Evolutionary conservation across 2,329 filamentous ascomycete genomes (phyloP).

Genomic region (Aspergillus piperis): DNA sequence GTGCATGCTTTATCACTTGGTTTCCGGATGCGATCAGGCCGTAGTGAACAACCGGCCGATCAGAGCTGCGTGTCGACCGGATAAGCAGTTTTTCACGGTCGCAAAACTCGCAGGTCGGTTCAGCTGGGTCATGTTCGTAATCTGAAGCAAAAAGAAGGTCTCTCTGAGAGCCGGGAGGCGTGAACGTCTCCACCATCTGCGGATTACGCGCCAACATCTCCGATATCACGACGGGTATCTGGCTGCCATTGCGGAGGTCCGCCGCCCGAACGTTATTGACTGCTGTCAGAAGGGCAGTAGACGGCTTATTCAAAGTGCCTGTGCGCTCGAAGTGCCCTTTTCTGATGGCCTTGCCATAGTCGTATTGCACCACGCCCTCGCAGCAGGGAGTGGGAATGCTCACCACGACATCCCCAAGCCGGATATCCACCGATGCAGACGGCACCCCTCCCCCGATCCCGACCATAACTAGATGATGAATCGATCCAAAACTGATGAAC

Average conservation of each 20-base stretch:
- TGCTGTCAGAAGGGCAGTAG: constrained; percentile 14
- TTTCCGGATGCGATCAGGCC: constrained; percentile 23
- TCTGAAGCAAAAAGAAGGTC: constrained; percentile 5
- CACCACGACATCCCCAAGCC: constrained; percentile 22
- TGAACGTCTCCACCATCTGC: background rate
- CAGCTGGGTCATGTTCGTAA: background rate
- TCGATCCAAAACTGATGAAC: constrained; percentile 2
- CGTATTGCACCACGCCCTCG: constrained; percentile 24
- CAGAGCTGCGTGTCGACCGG: background rate
- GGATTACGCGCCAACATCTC: constrained; percentile 10
- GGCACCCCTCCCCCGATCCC: constrained; percentile 20
- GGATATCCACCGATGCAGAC: constrained; percentile 11
- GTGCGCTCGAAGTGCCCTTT: constrained; percentile 16
- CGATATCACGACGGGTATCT: background rate
- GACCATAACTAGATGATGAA: constrained; percentile 10
- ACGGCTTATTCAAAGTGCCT: constrained; percentile 18
- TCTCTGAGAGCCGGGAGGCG: background rate
- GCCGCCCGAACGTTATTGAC: constrained; percentile 16
- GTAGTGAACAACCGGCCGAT: constrained; percentile 18
- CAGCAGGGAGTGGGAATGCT: constrained; percentile 8
- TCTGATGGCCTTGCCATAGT: constrained; percentile 20
- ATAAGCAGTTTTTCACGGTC: background rate
- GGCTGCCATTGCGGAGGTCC: background rate
- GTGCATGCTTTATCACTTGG: constrained; percentile 14
- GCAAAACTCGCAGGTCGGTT: background rate